Conservation (phyloP, 1,284 basidiomycete genomes). For the Termitomyces sp. region DNA sequence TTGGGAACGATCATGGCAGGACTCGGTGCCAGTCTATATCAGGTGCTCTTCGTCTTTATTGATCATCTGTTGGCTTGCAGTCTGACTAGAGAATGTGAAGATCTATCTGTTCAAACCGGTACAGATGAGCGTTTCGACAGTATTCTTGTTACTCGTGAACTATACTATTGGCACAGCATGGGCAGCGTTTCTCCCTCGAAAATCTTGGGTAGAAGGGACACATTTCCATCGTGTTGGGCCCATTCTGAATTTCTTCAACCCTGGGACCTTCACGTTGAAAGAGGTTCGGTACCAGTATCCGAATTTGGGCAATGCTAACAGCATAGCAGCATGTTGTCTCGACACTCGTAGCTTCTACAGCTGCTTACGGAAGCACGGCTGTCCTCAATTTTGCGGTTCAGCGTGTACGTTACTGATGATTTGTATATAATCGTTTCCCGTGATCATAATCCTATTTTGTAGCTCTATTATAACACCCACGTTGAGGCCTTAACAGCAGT, state of each 20-base stretch:
- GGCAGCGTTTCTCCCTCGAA: slow-evolving; percentile 41
- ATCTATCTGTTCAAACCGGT: slow-evolving; percentile 63
- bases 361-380: slow-evolving; percentile 45
- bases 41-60: slow-evolving; percentile 31
- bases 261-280: slow-evolving; percentile 54
- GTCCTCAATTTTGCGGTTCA: slow-evolving; percentile 62
- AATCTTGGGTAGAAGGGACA: slow-evolving; percentile 37
- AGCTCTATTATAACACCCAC: slow-evolving; percentile 58
- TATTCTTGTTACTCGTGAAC: slow-evolving; percentile 57
- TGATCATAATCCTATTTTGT: not conserved
- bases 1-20: slow-evolving; percentile 55
- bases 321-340: slow-evolving; percentile 50
- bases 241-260: slow-evolving; percentile 49
- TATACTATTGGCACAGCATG: slow-evolving; percentile 51
- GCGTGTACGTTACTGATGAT: slow-evolving; percentile 34
- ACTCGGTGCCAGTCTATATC: slow-evolving; percentile 45
- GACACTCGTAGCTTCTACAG: slow-evolving; percentile 56
- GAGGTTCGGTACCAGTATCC: slow-evolving; percentile 43
- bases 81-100: slow-evolving; percentile 24
- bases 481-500: slow-evolving; percentile 54
- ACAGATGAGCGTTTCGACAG: slow-evolving; percentile 45
- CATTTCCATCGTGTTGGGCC: slow-evolving; percentile 36
- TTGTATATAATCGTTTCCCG: not conserved
- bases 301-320: not conserved
- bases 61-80: not conserved